Percentiles rank a stretch among this genome's conserved stretches.
phyloP scores from a whole-genome alignment of 2,329 filamentous ascomycete species.

The Bertia moriformis region DNA sequence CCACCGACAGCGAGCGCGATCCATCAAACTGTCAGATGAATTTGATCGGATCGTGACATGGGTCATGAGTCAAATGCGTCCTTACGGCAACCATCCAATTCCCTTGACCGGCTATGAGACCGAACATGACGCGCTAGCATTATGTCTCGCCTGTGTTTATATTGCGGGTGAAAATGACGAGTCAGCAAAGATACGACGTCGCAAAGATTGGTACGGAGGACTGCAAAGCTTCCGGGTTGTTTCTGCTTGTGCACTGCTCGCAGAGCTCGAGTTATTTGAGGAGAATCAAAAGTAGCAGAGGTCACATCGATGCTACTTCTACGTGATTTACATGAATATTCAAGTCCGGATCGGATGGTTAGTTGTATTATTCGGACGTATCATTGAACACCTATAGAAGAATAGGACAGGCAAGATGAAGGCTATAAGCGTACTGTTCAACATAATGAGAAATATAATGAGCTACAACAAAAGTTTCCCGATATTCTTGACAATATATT shows the following conservation, averaged over 20 bases:
- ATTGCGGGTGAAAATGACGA: slow-evolving; percentile 4
- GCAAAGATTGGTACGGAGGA: slow-evolving; percentile 2
- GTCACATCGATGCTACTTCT: too few species aligned
- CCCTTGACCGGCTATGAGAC: neutral
- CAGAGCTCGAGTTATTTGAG: slow-evolving; percentile 8
- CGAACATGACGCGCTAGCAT: slow-evolving; percentile 8
- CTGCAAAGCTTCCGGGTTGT: slow-evolving; percentile 16
- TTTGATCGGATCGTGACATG: slow-evolving; percentile 29
- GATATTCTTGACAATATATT: too few species aligned
- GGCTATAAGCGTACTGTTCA: too few species aligned
- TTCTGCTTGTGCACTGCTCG: slow-evolving; percentile 12
- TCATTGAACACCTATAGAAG: too few species aligned
- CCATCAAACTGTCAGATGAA: slow-evolving; percentile 33
- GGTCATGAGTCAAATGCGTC: slow-evolving; percentile 20
- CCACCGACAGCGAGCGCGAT: slow-evolving; percentile 32
- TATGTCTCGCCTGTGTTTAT: slow-evolving; percentile 14
- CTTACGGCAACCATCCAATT: neutral
- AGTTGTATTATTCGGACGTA: too few species aligned
- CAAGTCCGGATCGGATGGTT: too few species aligned
- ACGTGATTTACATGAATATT: too few species aligned
- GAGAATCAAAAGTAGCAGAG: slow-evolving; percentile 1
- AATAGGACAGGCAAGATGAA: too few species aligned
- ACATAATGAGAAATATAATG: too few species aligned
- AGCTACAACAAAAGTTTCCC: too few species aligned
- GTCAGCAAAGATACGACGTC: slow-evolving; percentile 1